Evolutionary conservation across 2,329 filamentous ascomycete genomes (phyloP).

Genomic region (Cryphonectria naterciae): DNA sequence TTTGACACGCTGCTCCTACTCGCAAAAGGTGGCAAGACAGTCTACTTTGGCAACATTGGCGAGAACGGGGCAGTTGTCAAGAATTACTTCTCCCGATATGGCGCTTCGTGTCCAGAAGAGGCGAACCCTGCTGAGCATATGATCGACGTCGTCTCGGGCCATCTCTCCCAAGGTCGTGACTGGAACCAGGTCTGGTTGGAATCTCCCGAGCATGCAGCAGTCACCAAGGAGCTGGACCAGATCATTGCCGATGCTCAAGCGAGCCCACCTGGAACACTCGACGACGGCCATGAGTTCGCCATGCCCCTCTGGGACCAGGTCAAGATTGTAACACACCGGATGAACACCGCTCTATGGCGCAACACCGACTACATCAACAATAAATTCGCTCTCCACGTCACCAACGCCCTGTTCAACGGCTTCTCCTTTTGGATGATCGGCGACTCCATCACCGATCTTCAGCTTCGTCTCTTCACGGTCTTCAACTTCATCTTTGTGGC

Average conservation of each 20-base stretch:
- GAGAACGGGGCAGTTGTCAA: slow-evolving; percentile 52
- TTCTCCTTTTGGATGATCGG: slow-evolving; percentile 66
- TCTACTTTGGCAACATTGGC: slow-evolving; percentile 60
- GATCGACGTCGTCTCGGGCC: slow-evolving; percentile 62
- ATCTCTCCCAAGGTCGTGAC: slow-evolving; percentile 55
- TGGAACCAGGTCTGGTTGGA: slow-evolving; percentile 64
- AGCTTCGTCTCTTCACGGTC: slow-evolving; percentile 60
- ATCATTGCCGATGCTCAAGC: slow-evolving; percentile 39
- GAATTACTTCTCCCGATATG: slow-evolving; percentile 56
- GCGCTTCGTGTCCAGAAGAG: slow-evolving; percentile 52
- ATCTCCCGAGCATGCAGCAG: slow-evolving; percentile 39
- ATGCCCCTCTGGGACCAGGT: slow-evolving; percentile 67
- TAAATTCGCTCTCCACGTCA: slow-evolving; percentile 44
- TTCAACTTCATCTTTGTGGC: slow-evolving; percentile 69
- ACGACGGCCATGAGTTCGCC: slow-evolving; percentile 55
- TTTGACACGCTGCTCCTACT: slow-evolving; percentile 62
- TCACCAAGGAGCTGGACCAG: slow-evolving; percentile 42
- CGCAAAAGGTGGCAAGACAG: slow-evolving; percentile 55
- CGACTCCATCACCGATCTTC: slow-evolving; percentile 53
- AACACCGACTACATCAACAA: slow-evolving; percentile 70
- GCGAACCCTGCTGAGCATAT: slow-evolving; percentile 60
- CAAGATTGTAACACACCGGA: slow-evolving; percentile 65
- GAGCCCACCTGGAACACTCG: not conserved
- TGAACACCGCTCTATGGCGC: slow-evolving; percentile 65
- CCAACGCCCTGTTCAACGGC: slow-evolving; percentile 53